A percentile compares a stretch with the other conserved stretches of the same genome.
Evolutionary conservation across 495 filamentous ascomycete genomes (phyloP).

Genomic region (Polyplosphaeria fusca): DNA sequence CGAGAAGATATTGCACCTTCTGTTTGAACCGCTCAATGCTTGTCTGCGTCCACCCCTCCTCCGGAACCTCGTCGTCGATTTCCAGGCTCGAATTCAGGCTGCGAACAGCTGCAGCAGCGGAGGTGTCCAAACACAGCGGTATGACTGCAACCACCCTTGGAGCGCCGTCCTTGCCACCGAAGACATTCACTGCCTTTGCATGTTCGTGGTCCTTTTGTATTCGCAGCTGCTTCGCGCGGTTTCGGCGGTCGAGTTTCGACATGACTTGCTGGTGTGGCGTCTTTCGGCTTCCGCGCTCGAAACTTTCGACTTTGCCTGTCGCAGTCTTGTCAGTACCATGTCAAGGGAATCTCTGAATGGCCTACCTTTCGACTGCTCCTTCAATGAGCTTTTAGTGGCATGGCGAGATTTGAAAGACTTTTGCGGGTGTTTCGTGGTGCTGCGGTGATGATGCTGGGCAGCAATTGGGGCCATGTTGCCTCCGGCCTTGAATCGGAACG

Average conservation of each 20-base stretch:
- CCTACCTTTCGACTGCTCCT: constrained; percentile 75
- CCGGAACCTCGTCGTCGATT: constrained; percentile 61
- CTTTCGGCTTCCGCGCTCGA: constrained; percentile 63
- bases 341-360: background rate
- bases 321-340: constrained; percentile 1
- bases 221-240: constrained; percentile 86
- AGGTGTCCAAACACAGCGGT: constrained; percentile 70
- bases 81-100: constrained; percentile 76
- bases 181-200: constrained; percentile 69
- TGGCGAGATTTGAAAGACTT: constrained; percentile 91
- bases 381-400: constrained; percentile 80
- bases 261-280: constrained; percentile 93
- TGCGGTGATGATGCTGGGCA: constrained; percentile 68
- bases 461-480: constrained; percentile 62
- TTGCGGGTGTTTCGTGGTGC: constrained; percentile 78
- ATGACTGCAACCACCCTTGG: constrained; percentile 90
- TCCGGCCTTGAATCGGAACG: constrained; percentile 84
- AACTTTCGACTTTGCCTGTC: constrained; percentile 60
- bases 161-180: constrained; percentile 78
- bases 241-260: constrained; percentile 92
- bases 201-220: constrained; percentile 76
- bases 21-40: constrained; percentile 89
- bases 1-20: constrained; percentile 76
- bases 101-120: constrained; percentile 62
- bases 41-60: constrained; percentile 58